Percentiles rank a stretch among this genome's conserved stretches.
Evolutionary conservation across 805 yeast genomes (phyloP).

Genomic region (Komagataella pseudopastoris): DNA sequence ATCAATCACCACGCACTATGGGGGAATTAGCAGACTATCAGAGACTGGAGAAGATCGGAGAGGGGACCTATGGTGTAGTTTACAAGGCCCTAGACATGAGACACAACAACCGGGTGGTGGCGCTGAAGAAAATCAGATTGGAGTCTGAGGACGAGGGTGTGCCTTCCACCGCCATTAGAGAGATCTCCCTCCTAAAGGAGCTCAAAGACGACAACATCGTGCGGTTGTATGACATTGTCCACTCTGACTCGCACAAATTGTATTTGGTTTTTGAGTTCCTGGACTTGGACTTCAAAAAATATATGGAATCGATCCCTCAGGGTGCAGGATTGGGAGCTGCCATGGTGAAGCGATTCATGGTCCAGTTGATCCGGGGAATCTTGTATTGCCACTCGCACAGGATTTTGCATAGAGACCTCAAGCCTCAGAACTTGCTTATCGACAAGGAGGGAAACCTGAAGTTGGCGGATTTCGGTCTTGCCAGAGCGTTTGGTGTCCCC

Average conservation of each 20-base stretch:
- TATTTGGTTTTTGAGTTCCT: conserved; percentile 88
- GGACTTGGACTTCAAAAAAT: conserved; percentile 89
- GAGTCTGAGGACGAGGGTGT: conserved; percentile 98
- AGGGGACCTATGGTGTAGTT: conserved; percentile 96
- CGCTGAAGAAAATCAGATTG: conserved; percentile 84
- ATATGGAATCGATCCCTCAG: conserved; percentile 90
- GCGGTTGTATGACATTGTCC: conserved; percentile 84
- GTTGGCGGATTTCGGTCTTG: conserved; percentile 87
- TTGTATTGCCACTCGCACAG: conserved; percentile 91
- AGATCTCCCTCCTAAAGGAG: conserved; percentile 87
- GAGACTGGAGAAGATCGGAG: conserved; percentile 92
- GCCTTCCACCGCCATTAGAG: conserved; percentile 96
- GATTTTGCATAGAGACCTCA: conserved; percentile 87
- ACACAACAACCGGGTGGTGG: conserved; percentile 89
- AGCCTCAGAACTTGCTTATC: conserved; percentile 90
- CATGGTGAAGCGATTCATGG: conserved; percentile 86
- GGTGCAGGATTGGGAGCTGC: conserved; percentile 83
- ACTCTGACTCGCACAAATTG: conserved; percentile 83
- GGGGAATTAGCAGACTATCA: conserved; percentile 87
- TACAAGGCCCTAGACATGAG: conserved; percentile 87
- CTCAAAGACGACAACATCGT: conserved; percentile 90
- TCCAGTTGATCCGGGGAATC: conserved; percentile 83
- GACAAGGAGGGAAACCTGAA: conserved; percentile 92
- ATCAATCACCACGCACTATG: conserved; percentile 24
- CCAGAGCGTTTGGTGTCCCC: conserved; percentile 96